Evolutionary conservation across 805 yeast genomes (phyloP), one percentile per base, ranked within the genome.

Genomic region (Myxozyma udenii): DNA sequence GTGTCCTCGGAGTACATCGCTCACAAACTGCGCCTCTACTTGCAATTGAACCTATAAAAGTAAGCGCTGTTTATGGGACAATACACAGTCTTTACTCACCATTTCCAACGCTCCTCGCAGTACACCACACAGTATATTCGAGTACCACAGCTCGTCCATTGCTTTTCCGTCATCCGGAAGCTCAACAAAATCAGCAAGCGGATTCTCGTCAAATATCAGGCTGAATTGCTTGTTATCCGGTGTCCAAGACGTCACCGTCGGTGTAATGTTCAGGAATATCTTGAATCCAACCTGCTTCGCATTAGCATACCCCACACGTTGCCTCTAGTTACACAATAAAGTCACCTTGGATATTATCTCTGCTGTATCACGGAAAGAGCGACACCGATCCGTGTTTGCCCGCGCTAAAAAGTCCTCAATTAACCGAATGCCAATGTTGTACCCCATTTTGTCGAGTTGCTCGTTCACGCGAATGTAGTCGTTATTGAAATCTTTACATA

Each of bases 121-220:
- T 2, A 93, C 93, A 16, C 98, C 98, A 57, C 90, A 85, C 23
- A 89, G 71, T 2, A 93, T 78, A 63, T 93, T 95, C 1, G 95
- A 86, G 66, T 90, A 93, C 98, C 98, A 93, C 46, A 93, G 72
- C 62, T 85, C 87, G 57, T 78, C 78, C 50, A 72, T 68, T 3
- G 88, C 82, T 57, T 75, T 77, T 1, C 84, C 83, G 62, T 85
- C 95, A 65, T 79, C 83, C 0, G 97, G 97, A 43, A 93, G 75
- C 67, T 93, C 98, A 2, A 93, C 98, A 72, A 90, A 93, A 66
- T 91, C 97, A 9, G 93, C 85, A 60, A 93, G 74, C 26, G 98
- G 98, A 65, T 93, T 93, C 50, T 91, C 97, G 14, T 77, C 79
- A 21, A 91, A 68, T 1, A 86, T 72, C 33, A 91, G 71, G 43